A percentile compares a stretch with the other conserved stretches of the same genome.
phyloP scores from a whole-genome alignment of 2,329 filamentous ascomycete species.

The Davidsoniella virescens region DNA sequence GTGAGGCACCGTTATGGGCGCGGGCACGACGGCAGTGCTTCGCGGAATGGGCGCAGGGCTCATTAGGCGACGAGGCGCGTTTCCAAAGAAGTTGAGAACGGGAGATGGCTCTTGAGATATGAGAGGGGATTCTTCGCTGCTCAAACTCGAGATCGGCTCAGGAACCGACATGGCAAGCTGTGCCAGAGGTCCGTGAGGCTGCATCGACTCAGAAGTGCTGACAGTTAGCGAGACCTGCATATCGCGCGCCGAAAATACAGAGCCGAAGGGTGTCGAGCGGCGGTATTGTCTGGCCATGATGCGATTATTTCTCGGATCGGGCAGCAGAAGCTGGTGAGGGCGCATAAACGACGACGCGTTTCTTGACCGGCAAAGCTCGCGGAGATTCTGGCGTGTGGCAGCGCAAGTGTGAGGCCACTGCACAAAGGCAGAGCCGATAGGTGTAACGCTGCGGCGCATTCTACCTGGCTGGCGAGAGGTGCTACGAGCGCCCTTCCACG shows the following conservation, averaged over 20 bases:
- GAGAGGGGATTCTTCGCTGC: background rate
- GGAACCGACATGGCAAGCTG: slow-evolving; percentile 35
- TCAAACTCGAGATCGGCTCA: slow-evolving; percentile 14
- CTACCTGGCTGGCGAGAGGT: slow-evolving; percentile 1
- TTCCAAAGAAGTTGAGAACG: slow-evolving; percentile 9
- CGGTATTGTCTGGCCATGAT: slow-evolving; percentile 32
- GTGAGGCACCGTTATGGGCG: slow-evolving; percentile 25
- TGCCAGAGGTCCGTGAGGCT: slow-evolving; percentile 43
- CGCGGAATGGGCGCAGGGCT: slow-evolving; percentile 40
- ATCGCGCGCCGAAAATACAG: slow-evolving; percentile 42
- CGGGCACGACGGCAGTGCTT: slow-evolving; percentile 28
- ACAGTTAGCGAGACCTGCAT: slow-evolving; percentile 47
- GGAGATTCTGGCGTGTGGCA: slow-evolving; percentile 44
- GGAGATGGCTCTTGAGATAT: slow-evolving; percentile 8
- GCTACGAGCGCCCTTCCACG: slow-evolving; percentile 45
- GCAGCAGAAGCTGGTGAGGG: slow-evolving; percentile 31
- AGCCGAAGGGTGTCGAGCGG: slow-evolving; percentile 30
- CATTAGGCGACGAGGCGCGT: slow-evolving; percentile 20
- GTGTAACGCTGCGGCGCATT: background rate
- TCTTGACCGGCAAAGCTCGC: slow-evolving; percentile 44
- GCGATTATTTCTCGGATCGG: slow-evolving; percentile 38
- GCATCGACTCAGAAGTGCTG: slow-evolving; percentile 49
- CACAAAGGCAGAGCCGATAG: slow-evolving; percentile 3
- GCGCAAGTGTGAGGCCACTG: slow-evolving; percentile 49
- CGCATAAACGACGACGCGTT: slow-evolving; percentile 28